Percentiles rank a stretch among this genome's conserved stretches.
These are phyloP conservation scores for Saksenaea vasiformis DNA, from an alignment of 371 early-diverging fungal genomes.

Conservation along the genomic window DNA sequence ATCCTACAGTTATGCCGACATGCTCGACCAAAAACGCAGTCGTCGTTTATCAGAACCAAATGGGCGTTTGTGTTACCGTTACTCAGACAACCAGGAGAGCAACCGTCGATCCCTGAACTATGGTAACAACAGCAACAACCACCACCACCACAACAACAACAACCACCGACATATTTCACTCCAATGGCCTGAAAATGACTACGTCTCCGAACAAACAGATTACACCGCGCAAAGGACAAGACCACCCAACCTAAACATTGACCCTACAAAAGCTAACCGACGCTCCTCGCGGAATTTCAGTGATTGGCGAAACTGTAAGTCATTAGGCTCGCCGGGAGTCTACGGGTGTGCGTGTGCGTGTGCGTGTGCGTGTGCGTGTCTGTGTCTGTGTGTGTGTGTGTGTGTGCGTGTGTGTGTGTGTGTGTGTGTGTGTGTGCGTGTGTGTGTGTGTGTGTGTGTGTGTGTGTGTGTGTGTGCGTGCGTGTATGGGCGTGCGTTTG, in stretches of 20 bases:
- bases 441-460: no score
- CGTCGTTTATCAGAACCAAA: constrained; percentile 49
- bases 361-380: no score
- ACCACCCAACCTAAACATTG: constrained; percentile 12
- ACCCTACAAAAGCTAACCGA: constrained; percentile 9
- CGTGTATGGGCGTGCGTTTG: no score
- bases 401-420: no score
- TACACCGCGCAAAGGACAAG: background rate
- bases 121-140: constrained; percentile 9
- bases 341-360: no score
- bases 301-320: constrained; percentile 33
- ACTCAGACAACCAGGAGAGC: constrained; percentile 15
- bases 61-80: constrained; percentile 23
- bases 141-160: no score
- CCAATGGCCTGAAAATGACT: constrained; percentile 16
- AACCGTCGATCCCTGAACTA: constrained; percentile 14
- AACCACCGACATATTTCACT: constrained; percentile 18
- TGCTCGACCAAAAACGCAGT: constrained; percentile 20
- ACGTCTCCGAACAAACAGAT: background rate
- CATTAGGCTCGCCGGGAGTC: background rate
- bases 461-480: no score
- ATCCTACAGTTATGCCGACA: background rate
- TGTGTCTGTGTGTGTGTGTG: no score
- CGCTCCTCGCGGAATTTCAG: constrained; percentile 18
- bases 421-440: no score